Base-by-base conservation (phyloP, 2,329 filamentous ascomycete genomes). In the Sarocladium kiliense region DNA sequence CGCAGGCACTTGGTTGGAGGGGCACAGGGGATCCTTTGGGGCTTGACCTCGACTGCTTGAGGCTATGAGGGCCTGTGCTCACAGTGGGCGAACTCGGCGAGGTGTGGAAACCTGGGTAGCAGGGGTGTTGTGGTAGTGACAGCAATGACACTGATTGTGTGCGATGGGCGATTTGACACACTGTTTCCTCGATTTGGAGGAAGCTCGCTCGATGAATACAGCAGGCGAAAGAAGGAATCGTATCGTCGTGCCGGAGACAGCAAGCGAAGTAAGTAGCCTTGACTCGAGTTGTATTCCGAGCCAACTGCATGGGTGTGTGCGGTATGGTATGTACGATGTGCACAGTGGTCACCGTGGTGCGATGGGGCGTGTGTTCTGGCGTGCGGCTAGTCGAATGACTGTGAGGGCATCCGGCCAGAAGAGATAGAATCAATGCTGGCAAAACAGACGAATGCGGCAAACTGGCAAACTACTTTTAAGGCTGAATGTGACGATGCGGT, bases 31-130 rank as follows among this genome's bases (percentile, higher is more conserved):
- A 25, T 45, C 11, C 41, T 23, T 45, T 23, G 41, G 41, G 23
- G 11, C 41, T 26, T 21, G 11, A 7, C 32, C 10, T 41, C 18
- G 37, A 41, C 37, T 10, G 7, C 37, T 41, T 41, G 37, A 19
- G 37, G n/a, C 37, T 41, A n/a, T 5, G 41, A 25, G 11, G 44
- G 44, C 44, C 21, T 49, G 44, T 49, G 44, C 44, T 49, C n/a
- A 3, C 25, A 27, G 41, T 39, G n/a, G 16, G 6, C 7, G 9
- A 45, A 16, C 7, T 10, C 23, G 14, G 21, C 7, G 41, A 45
- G 41, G 41, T 16, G 19, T 45, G 18, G 9, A 25, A 10, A 45
- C n/a, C n/a, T n/a, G n/a, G n/a, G n/a, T n/a, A n/a, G n/a, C 19
- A 26, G 41, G 41, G 41, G 41, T 45, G 41, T 45, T 18, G 18